Conservation (phyloP, 2,329 filamentous ascomycete genomes). For the Stachybotrys chartarum region DNA sequence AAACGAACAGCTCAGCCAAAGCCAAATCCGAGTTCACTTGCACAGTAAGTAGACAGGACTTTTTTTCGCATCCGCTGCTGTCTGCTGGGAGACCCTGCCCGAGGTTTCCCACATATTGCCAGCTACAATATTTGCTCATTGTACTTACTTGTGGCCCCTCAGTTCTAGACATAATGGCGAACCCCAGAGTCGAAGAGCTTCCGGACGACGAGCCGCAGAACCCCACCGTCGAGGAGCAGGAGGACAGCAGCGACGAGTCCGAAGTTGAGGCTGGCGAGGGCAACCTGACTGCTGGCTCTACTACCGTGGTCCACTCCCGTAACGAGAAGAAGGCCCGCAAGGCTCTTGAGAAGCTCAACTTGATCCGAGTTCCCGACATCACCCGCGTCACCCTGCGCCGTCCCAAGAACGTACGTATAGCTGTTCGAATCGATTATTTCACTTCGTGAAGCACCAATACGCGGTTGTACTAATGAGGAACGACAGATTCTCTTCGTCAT, state of each 20-base stretch:
- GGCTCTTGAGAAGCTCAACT: constrained; percentile 95
- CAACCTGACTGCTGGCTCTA: constrained; percentile 72
- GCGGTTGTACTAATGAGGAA: constrained; percentile 9
- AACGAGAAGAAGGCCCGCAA: constrained; percentile 99
- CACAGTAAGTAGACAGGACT: constrained; percentile 24
- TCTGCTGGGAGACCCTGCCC: not conserved
- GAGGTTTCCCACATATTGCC: not conserved
- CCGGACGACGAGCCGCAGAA: constrained; percentile 86
- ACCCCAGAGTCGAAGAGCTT: constrained; percentile 96
- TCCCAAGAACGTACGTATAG: constrained; percentile 88
- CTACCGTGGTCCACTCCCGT: constrained; percentile 89
- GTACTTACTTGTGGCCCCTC: constrained; percentile 20
- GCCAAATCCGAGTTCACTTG: constrained; percentile 25
- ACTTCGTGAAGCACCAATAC: not conserved
- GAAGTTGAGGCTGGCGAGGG: constrained; percentile 77
- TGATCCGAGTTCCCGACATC: constrained; percentile 94
- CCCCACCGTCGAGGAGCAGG: constrained; percentile 68
- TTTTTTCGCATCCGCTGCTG: not conserved
- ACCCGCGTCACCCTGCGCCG: constrained; percentile 95
- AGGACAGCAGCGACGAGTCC: constrained; percentile 66
- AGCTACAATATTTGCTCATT: constrained; percentile 11
- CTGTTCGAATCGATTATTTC: not conserved
- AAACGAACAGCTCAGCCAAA: constrained; percentile 21
- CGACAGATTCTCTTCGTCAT: constrained; percentile 95
- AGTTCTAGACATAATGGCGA: constrained; percentile 68